phyloP scores from a whole-genome alignment of 306 rosid genomes.

The Trifolium fragiferum region DNA sequence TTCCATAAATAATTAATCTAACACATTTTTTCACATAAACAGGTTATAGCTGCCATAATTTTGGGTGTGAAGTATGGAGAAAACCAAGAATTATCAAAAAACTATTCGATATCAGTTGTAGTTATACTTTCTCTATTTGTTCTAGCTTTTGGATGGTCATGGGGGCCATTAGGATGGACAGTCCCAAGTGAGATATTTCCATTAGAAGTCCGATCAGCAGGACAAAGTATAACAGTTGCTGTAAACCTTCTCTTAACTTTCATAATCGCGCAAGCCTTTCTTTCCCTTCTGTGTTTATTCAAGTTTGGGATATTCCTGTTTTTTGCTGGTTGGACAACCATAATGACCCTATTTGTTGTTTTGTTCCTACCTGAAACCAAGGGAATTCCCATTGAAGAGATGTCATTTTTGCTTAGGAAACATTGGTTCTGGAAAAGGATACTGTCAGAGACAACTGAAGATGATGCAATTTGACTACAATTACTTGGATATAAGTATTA shows the following conservation, averaged over 20 bases:
- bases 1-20: too few species aligned
- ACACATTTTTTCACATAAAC: neutral
- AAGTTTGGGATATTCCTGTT: slow-evolving; percentile 31
- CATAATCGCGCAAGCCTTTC: slow-evolving; percentile 2
- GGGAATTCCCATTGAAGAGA: slow-evolving; percentile 8
- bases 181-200: slow-evolving; percentile 52
- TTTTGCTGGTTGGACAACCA: neutral
- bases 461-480: neutral
- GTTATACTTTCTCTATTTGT: neutral
- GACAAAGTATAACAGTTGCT: slow-evolving; percentile 9
- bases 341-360: neutral
- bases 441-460: neutral
- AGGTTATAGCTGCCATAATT: neutral
- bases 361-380: slow-evolving; percentile 8
- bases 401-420: neutral
- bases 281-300: slow-evolving; percentile 36
- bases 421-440: slow-evolving; percentile 8
- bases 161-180: slow-evolving; percentile 6
- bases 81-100: slow-evolving; percentile 1
- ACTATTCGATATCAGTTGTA: slow-evolving; percentile 9
- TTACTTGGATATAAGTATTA: neutral
- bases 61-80: neutral
- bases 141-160: slow-evolving; percentile 18
- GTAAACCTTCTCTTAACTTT: slow-evolving; percentile 8
- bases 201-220: neutral